These are phyloP conservation scores for Ceratocystis diversiconidia DNA, from an alignment of 2,329 filamentous ascomycete genomes.

Conservation along the genomic window DNA sequence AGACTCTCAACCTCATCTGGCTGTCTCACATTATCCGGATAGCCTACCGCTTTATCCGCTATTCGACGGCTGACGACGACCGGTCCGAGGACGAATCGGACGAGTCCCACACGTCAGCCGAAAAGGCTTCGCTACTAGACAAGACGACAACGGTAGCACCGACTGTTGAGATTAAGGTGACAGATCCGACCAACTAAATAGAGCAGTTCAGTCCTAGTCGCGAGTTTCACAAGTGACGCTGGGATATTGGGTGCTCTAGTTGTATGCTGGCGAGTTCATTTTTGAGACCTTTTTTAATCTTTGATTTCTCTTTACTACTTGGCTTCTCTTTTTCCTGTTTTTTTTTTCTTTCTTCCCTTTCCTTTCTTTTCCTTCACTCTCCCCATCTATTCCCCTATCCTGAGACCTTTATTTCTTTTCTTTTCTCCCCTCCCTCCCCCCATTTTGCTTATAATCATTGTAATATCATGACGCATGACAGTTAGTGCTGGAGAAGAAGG, in stretches of 20 bases:
- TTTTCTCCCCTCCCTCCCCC: background rate
- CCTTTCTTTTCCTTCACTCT: background rate
- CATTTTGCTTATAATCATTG: conserved; percentile 9
- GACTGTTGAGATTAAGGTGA: conserved; percentile 18
- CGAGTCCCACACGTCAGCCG: conserved; percentile 28
- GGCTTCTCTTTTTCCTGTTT: background rate
- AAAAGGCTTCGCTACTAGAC: conserved; percentile 19
- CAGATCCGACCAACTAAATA: conserved; percentile 5
- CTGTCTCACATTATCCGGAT: conserved; percentile 64
- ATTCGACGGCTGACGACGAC: conserved; percentile 51
- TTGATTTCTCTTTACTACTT: background rate
- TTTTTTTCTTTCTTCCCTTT: background rate
- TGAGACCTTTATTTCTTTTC: background rate
- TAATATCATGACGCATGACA: conserved; percentile 10
- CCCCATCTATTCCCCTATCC: background rate
- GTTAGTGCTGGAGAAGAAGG: background rate
- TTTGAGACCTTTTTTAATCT: background rate
- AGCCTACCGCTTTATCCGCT: conserved; percentile 53
- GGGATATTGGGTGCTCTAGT: background rate
- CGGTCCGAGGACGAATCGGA: conserved; percentile 56
- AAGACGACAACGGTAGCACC: conserved; percentile 13
- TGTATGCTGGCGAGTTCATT: background rate
- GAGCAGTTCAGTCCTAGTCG: background rate
- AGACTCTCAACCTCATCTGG: conserved; percentile 71
- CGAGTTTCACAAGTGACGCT: background rate